A percentile compares a stretch with the other conserved stretches of the same genome.
Evolutionary conservation across 1,284 basidiomycete genomes (phyloP).

Genomic region (Austroboletus olivaceoglutinosus): DNA sequence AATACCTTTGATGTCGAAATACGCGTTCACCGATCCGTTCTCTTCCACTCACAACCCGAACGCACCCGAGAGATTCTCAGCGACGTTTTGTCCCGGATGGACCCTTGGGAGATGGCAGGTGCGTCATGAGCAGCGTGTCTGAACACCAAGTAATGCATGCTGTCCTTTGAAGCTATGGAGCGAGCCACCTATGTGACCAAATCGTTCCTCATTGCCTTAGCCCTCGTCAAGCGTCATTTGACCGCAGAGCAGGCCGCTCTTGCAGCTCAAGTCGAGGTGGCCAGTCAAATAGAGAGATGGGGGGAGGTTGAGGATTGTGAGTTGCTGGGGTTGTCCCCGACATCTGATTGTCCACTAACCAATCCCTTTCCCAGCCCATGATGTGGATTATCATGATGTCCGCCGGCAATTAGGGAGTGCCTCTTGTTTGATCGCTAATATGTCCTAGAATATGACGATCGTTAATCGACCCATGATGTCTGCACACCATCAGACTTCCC

Average conservation of each 20-base stretch:
- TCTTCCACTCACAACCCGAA: conserved; percentile 64
- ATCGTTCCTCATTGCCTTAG: conserved; percentile 87
- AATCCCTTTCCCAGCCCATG: conserved; percentile 64
- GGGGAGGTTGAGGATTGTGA: conserved; percentile 98
- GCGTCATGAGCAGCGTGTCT: conserved; percentile 27
- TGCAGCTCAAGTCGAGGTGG: conserved; percentile 90
- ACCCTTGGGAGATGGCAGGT: conserved; percentile 89
- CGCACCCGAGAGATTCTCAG: conserved; percentile 64
- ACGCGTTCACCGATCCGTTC: conserved; percentile 64
- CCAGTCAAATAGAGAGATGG: conserved; percentile 94
- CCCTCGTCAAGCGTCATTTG: conserved; percentile 74
- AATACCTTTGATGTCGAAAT: conserved; percentile 68
- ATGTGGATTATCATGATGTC: conserved; percentile 95
- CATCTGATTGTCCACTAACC: conserved; percentile 13
- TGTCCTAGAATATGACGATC: conserved; percentile 22
- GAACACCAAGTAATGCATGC: background rate
- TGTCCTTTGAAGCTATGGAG: conserved; percentile 72
- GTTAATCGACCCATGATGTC: conserved; percentile 5
- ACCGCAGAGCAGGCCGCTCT: conserved; percentile 83
- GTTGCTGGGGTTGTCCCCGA: conserved; percentile 34
- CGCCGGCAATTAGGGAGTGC: conserved; percentile 85
- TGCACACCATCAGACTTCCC: conserved; percentile 6
- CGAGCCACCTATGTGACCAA: conserved; percentile 89
- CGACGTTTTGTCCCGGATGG: conserved; percentile 58
- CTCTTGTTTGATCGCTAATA: conserved; percentile 48